Evolutionary conservation across 495 filamentous ascomycete genomes (phyloP).

Genomic region (Astrothelium subdiscretum): DNA sequence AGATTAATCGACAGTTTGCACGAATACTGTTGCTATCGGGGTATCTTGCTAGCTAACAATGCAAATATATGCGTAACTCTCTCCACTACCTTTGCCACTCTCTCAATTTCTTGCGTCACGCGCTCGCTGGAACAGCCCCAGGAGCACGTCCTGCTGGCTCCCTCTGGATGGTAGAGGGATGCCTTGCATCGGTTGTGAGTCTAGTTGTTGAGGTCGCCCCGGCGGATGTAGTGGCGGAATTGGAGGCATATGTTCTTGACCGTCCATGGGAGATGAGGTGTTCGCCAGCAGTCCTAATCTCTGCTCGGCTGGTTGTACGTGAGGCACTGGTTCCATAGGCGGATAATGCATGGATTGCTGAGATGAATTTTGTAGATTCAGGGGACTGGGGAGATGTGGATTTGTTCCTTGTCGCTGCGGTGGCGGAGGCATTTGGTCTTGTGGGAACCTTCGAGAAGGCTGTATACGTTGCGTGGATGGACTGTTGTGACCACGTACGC

Average conservation of each 20-base stretch:
- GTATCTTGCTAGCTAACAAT: neutral
- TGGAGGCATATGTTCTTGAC: neutral
- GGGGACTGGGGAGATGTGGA: neutral
- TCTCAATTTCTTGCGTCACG: neutral
- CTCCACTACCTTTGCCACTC: too few species aligned
- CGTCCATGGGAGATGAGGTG: neutral
- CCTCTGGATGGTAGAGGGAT: neutral
- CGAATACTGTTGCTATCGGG: neutral
- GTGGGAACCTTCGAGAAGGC: neutral
- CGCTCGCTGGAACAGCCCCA: neutral
- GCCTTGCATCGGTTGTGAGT: neutral
- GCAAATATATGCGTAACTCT: neutral
- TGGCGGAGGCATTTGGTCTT: neutral
- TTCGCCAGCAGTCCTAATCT: too few species aligned
- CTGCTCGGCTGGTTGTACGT: too few species aligned
- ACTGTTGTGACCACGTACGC: constrained; percentile 35
- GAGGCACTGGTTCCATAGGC: too few species aligned
- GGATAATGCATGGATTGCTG: too few species aligned
- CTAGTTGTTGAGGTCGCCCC: neutral
- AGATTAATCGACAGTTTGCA: too few species aligned
- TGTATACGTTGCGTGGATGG: constrained; percentile 1
- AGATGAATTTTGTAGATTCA: constrained; percentile 10
- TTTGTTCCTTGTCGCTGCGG: neutral
- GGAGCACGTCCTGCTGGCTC: neutral
- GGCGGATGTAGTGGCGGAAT: neutral